phyloP scores from a whole-genome alignment of 192 early-diverging fungal species.

The Spizellomyces sp. region DNA sequence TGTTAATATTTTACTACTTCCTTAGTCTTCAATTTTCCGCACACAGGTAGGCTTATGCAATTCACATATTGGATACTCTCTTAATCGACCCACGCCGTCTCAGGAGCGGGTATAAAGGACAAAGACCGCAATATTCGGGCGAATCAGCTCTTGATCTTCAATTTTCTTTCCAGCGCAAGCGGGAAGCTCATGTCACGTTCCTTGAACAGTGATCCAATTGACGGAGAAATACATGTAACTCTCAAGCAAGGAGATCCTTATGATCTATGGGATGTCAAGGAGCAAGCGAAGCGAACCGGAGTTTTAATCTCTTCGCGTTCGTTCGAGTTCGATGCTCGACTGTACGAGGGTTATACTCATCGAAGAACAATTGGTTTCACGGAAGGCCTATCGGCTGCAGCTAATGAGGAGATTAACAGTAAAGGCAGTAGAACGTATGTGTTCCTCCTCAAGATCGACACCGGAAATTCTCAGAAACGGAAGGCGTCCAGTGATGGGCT shows the following conservation, averaged over 20 bases:
- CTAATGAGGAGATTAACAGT: conserved; percentile 78
- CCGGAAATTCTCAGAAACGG: background rate
- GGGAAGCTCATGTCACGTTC: conserved; percentile 2
- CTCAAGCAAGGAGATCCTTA: conserved; percentile 87
- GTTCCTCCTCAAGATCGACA: background rate
- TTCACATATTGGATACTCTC: too few relatives aligned
- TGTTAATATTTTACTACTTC: background rate
- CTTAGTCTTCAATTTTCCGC: conserved; percentile 94
- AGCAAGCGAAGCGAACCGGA: conserved; percentile 70
- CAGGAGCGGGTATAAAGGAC: conserved; percentile 89
- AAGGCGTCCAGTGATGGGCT: background rate
- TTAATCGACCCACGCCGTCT: too few relatives aligned
- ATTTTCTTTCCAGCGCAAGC: conserved; percentile 33
- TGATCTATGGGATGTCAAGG: conserved; percentile 81
- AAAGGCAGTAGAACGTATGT: conserved; percentile 60
- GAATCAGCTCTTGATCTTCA: conserved; percentile 65
- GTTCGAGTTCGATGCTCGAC: conserved; percentile 64
- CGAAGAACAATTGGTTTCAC: conserved; percentile 94
- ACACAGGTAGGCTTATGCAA: conserved; percentile 62
- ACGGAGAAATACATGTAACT: conserved; percentile 78
- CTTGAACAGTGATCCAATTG: background rate
- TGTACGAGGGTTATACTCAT: conserved; percentile 88
- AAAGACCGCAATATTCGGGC: conserved; percentile 77
- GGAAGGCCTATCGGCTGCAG: conserved; percentile 70
- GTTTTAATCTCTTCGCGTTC: conserved; percentile 46